A percentile compares a stretch with the other conserved stretches of the same genome.
Evolutionary conservation across 1,139 yeast species (phyloP).

Genomic region (Geotrichum bryndzae): DNA sequence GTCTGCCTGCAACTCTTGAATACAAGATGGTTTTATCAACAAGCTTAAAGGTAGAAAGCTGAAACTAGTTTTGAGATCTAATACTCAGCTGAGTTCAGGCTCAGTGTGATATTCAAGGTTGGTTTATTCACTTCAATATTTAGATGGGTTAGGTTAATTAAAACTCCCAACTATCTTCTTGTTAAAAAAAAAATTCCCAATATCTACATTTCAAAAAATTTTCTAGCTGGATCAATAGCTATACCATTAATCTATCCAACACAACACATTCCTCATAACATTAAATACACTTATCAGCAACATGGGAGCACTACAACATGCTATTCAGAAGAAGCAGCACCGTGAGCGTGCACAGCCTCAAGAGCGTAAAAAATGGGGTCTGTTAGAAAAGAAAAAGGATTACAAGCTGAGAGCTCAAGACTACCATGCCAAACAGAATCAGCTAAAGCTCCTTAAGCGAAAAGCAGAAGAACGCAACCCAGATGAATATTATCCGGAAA

Average conservation of each 20-base stretch:
- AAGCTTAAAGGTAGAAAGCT: too few relatives aligned
- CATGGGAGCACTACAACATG: conserved; percentile 83
- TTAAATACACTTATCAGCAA: not conserved
- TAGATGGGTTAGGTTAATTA: too few relatives aligned
- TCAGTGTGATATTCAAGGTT: too few relatives aligned
- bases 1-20: too few relatives aligned
- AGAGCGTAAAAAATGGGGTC: conserved; percentile 68
- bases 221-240: not conserved
- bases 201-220: not conserved
- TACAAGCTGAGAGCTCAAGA: conserved; percentile 84
- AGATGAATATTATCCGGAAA: conserved; percentile 95
- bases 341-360: conserved; percentile 84
- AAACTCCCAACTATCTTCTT: not conserved
- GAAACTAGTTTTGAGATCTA: too few relatives aligned
- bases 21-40: too few relatives aligned
- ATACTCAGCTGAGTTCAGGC: too few relatives aligned
- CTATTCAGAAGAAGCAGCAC: conserved; percentile 92
- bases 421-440: conserved; percentile 82
- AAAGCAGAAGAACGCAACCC: conserved; percentile 76
- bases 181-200: not conserved
- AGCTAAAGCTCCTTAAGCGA: conserved; percentile 64
- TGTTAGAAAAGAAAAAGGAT: conserved; percentile 92
- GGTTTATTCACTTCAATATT: too few relatives aligned
- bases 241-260: not conserved
- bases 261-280: not conserved